Conservation (phyloP, 176 grass and related monocot genomes). For the Oryza meridionalis region DNA sequence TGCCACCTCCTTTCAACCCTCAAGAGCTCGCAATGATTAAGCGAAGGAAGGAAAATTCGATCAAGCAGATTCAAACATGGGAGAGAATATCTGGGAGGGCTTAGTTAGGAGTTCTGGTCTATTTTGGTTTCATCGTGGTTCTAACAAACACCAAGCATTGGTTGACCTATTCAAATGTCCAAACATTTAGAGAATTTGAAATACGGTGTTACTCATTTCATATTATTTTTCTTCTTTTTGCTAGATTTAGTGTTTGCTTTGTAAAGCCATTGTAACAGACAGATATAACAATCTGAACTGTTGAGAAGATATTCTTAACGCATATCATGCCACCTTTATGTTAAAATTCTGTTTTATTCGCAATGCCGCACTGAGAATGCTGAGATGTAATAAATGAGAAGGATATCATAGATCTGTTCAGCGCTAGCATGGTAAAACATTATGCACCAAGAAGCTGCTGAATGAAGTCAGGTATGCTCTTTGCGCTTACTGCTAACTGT, state of each 20-base stretch:
- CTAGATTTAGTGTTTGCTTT: neutral
- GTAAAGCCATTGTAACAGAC: conserved; percentile 14
- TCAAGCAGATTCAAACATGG: conserved; percentile 77
- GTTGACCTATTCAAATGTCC: neutral
- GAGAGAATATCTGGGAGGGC: conserved; percentile 42
- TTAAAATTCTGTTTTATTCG: neutral
- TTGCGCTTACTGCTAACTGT: neutral
- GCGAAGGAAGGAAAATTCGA: conserved; percentile 57
- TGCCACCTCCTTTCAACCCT: conserved; percentile 57
- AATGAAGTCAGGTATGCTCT: neutral
- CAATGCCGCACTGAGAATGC: conserved; percentile 1
- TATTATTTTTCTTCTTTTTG: neutral
- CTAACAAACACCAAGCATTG: conserved; percentile 5
- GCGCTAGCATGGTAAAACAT: neutral
- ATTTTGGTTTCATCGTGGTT: neutral
- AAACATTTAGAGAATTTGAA: conserved; percentile 26
- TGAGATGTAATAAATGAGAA: neutral
- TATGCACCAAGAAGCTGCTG: neutral
- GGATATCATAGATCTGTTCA: neutral
- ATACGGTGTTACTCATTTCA: neutral
- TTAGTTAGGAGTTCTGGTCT: neutral
- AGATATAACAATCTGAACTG: neutral
- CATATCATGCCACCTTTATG: neutral
- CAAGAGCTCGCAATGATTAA: conserved; percentile 55
- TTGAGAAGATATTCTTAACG: conserved; percentile 13